Evolutionary conservation across 306 rosid species (phyloP).

Genomic region (Coriaria nepalensis): DNA sequence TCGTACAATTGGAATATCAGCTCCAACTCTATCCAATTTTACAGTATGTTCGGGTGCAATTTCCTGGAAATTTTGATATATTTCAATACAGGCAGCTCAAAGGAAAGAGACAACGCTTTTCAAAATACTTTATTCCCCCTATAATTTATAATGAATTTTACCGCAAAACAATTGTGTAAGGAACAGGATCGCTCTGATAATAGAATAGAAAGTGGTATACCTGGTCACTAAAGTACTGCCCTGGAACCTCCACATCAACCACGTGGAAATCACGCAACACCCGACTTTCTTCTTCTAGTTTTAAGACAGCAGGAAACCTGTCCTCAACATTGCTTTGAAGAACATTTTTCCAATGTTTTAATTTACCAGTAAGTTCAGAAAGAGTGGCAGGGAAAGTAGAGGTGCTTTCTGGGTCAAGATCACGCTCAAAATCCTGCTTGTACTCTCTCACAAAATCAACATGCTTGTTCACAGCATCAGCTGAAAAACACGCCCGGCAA

Average conservation of each 20-base stretch:
- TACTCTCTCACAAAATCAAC: constrained; percentile 98
- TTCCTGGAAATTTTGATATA: constrained; percentile 36
- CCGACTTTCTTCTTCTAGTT: constrained; percentile 96
- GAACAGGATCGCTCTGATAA: too few relatives aligned
- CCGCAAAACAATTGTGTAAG: too few relatives aligned
- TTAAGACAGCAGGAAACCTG: constrained; percentile 93
- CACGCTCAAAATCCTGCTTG: constrained; percentile 94
- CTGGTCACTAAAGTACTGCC: constrained; percentile 95
- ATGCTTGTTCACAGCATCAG: constrained; percentile 94
- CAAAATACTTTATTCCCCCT: too few relatives aligned
- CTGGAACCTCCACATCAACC: constrained; percentile 98
- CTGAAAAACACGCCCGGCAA: constrained; percentile 97
- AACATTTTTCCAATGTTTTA: constrained; percentile 97
- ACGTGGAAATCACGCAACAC: constrained; percentile 96
- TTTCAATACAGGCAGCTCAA: too few relatives aligned
- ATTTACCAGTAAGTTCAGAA: constrained; percentile 76
- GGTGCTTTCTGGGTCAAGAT: constrained; percentile 97
- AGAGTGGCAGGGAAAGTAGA: constrained; percentile 87
- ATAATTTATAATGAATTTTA: too few relatives aligned
- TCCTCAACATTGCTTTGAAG: constrained; percentile 98
- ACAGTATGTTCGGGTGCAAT: constrained; percentile 95
- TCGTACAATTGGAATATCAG: constrained; percentile 94
- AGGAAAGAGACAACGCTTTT: too few relatives aligned
- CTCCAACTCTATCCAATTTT: constrained; percentile 90
- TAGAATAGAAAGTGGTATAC: constrained; percentile 13